Evolutionary conservation across 2,329 filamentous ascomycete genomes (phyloP), one percentile per base, ranked within the genome.

Genomic region (Pseudopithomyces maydicus): DNA sequence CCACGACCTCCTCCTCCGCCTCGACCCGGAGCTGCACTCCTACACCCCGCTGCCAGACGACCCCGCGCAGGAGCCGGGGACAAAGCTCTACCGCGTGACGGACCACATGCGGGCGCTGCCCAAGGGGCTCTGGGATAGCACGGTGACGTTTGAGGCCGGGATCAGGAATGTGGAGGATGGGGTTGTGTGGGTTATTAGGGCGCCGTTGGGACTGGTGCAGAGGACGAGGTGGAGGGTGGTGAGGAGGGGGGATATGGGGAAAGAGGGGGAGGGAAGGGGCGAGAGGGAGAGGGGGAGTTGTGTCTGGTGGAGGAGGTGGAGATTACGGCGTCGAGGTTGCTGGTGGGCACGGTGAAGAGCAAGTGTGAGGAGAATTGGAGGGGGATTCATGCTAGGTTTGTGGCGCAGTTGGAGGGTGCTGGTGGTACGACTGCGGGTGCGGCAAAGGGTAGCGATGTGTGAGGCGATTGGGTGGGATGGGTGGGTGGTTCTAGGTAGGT

Each of bases 291-390:
- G 35, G 59, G 58, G 2, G 71, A 73, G 56, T 74, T 67, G 72
- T 67, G 63, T 54, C 41, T 76, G 14, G 70, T 74, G 2, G 73
- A 76, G 54, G 72, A 75, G 62, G 70, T 74, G 29, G 71, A 74
- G 61, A 76, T 76, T 32, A 68, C 58, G 49, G 72, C 67, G 38
- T 71, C 66, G 32, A 62, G 71, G 53, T 49, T 76, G 45, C 47
- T 76, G 36, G 65, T 73, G 1, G 71, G 69, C 2, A 74, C 71
- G 22, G 74, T 76, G 12, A 75, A 64, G 62, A 66, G 65, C 0
- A 76, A 76, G 60, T 75, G 73, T 51, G 74, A 76, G 59, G 64
- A 66, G 54, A 74, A 71, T 38, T 76, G 71, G 70, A 66, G 58
- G 42, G 71, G 72, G 6, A 57, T 68, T 12, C 74, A 76, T 62